Percentiles rank a stretch among this genome's conserved stretches.
phyloP scores from a whole-genome alignment of 139 green algal genomes.

The Chlorella sp. region DNA sequence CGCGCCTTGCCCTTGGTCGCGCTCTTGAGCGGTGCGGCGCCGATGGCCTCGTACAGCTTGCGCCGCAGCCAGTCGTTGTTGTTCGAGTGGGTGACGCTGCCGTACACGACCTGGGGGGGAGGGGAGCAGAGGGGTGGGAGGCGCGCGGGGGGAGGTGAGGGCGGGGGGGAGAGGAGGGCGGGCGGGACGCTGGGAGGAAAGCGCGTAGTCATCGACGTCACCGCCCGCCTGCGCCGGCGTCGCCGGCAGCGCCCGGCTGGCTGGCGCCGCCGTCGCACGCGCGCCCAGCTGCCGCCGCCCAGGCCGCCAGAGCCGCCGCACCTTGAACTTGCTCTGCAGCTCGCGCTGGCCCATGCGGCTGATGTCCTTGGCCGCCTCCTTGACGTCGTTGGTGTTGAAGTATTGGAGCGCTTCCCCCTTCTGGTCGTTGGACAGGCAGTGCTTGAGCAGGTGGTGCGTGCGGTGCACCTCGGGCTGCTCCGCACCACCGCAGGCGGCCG shows the following conservation, averaged over 20 bases:
- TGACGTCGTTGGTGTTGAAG: constrained; percentile 39
- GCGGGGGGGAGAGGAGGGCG: background rate
- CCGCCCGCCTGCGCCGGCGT: no score
- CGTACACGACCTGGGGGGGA: constrained; percentile 35
- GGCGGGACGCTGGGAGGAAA: background rate
- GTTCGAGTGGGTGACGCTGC: constrained; percentile 43
- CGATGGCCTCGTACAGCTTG: constrained; percentile 52
- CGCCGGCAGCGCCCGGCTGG: background rate
- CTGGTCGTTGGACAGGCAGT: constrained; percentile 42
- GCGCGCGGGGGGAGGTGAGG: no score
- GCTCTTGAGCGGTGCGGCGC: constrained; percentile 41
- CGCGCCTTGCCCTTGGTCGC: constrained; percentile 35
- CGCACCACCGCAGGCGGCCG: no score
- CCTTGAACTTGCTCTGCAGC: constrained; percentile 48
- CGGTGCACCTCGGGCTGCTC: no score
- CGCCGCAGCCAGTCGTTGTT: constrained; percentile 55
- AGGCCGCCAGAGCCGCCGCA: background rate
- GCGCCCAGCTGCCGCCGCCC: background rate
- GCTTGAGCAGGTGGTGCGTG: constrained; percentile 51
- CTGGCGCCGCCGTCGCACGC: background rate
- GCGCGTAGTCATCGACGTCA: background rate
- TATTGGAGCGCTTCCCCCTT: constrained; percentile 27
- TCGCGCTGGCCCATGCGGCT: constrained; percentile 50
- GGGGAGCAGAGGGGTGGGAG: background rate
- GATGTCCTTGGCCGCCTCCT: constrained; percentile 47